Conservation (phyloP, 345 rosid species). For the Melastoma malabathricum region DNA sequence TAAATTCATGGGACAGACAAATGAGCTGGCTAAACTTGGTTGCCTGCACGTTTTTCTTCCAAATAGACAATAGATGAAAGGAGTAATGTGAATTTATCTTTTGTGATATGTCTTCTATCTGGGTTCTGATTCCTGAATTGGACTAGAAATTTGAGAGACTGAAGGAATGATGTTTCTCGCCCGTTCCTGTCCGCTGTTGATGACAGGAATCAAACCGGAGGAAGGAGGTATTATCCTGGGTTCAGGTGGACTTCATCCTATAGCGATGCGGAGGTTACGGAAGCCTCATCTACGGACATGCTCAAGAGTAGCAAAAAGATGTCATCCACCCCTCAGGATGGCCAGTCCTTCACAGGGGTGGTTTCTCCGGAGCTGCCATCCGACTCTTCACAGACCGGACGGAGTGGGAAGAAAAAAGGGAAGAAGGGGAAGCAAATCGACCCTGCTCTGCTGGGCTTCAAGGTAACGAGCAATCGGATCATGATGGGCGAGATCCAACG, state of each 20-base stretch:
- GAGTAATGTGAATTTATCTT: no score
- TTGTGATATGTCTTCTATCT: no score
- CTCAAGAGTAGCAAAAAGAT: slow-evolving; percentile 34
- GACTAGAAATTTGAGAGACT: no score
- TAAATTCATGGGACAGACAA: no score
- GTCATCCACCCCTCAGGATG: slow-evolving; percentile 2
- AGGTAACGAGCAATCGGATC: slow-evolving; percentile 82
- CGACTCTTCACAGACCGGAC: slow-evolving; percentile 15
- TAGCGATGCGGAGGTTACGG: slow-evolving; percentile 33
- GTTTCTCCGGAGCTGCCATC: slow-evolving; percentile 11
- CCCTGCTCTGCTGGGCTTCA: slow-evolving; percentile 85
- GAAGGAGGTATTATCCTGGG: slow-evolving; percentile 15
- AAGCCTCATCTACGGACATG: slow-evolving; percentile 74
- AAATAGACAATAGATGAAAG: no score
- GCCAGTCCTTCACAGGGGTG: slow-evolving; percentile 1
- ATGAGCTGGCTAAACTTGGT: no score
- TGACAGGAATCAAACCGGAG: slow-evolving; percentile 21
- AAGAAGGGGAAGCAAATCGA: slow-evolving; percentile 84
- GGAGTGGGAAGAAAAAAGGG: slow-evolving; percentile 69
- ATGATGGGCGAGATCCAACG: slow-evolving; percentile 86
- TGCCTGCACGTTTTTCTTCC: no score
- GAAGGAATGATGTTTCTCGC: background rate
- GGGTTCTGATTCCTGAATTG: no score
- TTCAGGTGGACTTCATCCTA: slow-evolving; percentile 35
- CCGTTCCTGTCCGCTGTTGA: background rate